phyloP scores from a whole-genome alignment of 352 stramenopile genomes.

The Phytopythium aichiense region DNA sequence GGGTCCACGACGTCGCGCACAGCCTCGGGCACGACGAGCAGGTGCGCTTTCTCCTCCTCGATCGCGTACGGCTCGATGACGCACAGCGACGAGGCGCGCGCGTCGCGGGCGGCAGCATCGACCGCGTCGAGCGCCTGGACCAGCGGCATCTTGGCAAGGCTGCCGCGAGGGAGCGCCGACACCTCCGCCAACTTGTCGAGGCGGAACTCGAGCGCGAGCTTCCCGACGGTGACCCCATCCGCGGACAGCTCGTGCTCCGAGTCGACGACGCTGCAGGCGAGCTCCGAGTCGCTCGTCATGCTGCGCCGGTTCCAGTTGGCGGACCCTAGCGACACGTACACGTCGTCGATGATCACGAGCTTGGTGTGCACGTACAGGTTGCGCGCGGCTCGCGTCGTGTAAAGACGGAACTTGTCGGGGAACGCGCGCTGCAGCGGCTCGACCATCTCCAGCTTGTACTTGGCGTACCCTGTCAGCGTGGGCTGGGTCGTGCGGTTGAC shows the following conservation, averaged over 20 bases:
- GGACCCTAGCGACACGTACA: slow-evolving; percentile 80
- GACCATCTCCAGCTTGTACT: slow-evolving; percentile 65
- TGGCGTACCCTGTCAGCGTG: slow-evolving; percentile 47
- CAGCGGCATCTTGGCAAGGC: slow-evolving; percentile 15
- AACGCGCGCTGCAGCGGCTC: slow-evolving; percentile 41
- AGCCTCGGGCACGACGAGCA: slow-evolving; percentile 29
- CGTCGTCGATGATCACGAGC: slow-evolving; percentile 80
- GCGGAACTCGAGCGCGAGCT: slow-evolving; percentile 36
- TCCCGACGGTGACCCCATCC: slow-evolving; percentile 39
- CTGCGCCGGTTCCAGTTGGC: slow-evolving; percentile 92
- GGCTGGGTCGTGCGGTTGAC: slow-evolving; percentile 36
- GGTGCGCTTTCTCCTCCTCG: slow-evolving; percentile 21
- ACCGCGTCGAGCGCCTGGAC: slow-evolving; percentile 28
- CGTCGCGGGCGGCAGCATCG: slow-evolving; percentile 14
- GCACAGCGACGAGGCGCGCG: slow-evolving; percentile 4
- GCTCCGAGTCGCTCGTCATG: slow-evolving; percentile 66
- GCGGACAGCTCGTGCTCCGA: slow-evolving; percentile 20
- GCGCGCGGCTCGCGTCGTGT: slow-evolving; percentile 40
- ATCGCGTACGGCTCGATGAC: slow-evolving; percentile 36
- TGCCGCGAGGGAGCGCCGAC: slow-evolving; percentile 18
- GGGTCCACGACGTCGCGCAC: slow-evolving; percentile 37
- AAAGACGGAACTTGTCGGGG: slow-evolving; percentile 54
- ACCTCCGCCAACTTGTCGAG: slow-evolving; percentile 56
- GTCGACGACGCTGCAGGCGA: slow-evolving; percentile 53
- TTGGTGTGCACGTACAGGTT: slow-evolving; percentile 81